Evolutionary conservation across 768 basidiomycete genomes (phyloP).

Genomic region (Suillus subluteus): DNA sequence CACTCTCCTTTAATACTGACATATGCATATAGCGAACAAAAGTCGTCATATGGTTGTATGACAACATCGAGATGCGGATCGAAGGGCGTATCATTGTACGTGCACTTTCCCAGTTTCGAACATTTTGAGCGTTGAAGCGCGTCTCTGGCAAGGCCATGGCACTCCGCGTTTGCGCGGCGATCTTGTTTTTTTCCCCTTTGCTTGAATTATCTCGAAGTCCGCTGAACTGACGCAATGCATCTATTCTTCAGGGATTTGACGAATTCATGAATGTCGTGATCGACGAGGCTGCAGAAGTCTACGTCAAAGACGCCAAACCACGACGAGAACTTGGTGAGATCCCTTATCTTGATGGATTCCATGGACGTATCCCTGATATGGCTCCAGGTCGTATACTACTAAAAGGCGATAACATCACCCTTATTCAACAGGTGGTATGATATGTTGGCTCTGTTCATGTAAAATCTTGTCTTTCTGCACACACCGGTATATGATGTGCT

Average conservation of each 20-base stretch:
- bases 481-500: conserved; percentile 15
- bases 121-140: conserved; percentile 44
- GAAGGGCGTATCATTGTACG: conserved; percentile 95
- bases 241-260: conserved; percentile 81
- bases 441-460: not conserved
- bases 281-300: conserved; percentile 92
- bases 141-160: conserved; percentile 41
- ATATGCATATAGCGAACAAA: conserved; percentile 64
- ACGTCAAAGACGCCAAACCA: conserved; percentile 86
- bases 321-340: conserved; percentile 78
- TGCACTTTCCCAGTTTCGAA: conserved; percentile 33
- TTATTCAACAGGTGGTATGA: conserved; percentile 75
- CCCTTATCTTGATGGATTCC: conserved; percentile 9
- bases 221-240: conserved; percentile 27
- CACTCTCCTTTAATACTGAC: conserved; percentile 17
- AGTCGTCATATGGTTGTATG: conserved; percentile 94
- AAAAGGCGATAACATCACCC: conserved; percentile 98
- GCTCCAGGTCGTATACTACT: conserved; percentile 85
- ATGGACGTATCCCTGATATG: conserved; percentile 11
- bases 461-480: conserved; percentile 20
- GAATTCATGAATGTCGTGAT: conserved; percentile 99
- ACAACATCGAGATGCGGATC: conserved; percentile 95
- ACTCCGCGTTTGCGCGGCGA: conserved; percentile 12
- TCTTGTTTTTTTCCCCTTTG: conserved; percentile 14
- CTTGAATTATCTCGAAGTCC: conserved; percentile 11